Evolutionary conservation across 2,329 filamentous ascomycete species (phyloP), one percentile per base, ranked within the genome.

Genomic region (Cadophora luteo-olivacea): DNA sequence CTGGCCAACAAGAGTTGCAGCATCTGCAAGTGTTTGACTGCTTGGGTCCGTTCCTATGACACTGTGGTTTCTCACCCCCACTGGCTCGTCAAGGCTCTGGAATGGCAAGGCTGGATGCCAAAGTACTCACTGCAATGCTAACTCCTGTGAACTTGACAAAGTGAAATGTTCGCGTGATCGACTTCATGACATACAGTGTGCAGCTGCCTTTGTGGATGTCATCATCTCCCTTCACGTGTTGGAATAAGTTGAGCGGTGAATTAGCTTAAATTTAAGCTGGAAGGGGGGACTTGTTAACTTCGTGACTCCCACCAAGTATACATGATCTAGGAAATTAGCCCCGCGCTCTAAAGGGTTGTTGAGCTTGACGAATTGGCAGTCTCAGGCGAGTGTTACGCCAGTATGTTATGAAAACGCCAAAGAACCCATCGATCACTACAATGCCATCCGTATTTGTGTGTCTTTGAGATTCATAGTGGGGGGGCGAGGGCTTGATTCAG

Each of bases 11-110:
- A 52, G 29, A 32, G 19, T 49, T n/a, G 29, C 14, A 49, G 38
- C 36, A 22, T 38, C 29, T 61, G 58, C 41, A 61, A 25, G 24
- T 61, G 22, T 29, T n/a, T n/a, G 16, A n/a, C 25, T 11, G 41
- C 45, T 33, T 9, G 45, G 24, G 29, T 22, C 29, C 38, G 45
- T 61, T 16, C 19, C 16, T 48, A 33, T 55, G 52, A 33, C 29
- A 33, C n/a, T 55, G n/a, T 55, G 52, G 52, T 14, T 16, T 55
- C 11, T n/a, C 52, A 55, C 52, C 52, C 52, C 52, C 52, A 58
- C 33, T 58, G 19, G 33, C n/a, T 11, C n/a, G 32, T 55, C 25
- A 55, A 38, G 32, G 55, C 33, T 58, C 55, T 58, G 11, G 32
- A 41, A 16, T 33, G 32, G 33, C 55, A 24, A 58, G 55, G 45